Evolutionary conservation across 1,139 yeast genomes (phyloP).

Genomic region (Taphrina wiesneri): DNA sequence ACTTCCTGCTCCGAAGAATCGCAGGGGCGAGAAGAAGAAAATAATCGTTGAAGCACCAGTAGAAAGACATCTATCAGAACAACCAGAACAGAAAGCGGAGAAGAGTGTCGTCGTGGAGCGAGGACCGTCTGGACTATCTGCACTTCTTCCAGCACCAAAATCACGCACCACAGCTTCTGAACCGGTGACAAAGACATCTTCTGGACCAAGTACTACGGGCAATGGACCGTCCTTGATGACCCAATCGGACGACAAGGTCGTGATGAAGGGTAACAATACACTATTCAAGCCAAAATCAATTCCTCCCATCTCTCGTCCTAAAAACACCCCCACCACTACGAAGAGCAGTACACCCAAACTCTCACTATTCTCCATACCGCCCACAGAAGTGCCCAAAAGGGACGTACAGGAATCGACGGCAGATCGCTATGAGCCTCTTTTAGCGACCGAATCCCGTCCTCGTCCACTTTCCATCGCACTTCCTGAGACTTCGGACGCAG

Average conservation of each 20-base stretch:
- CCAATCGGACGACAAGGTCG: neutral
- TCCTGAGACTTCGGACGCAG: neutral
- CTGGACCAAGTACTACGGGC: neutral
- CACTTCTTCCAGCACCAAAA: constrained; percentile 19
- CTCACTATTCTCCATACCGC: constrained; percentile 15
- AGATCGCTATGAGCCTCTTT: neutral
- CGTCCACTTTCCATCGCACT: neutral
- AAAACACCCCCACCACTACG: neutral
- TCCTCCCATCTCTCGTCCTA: neutral
- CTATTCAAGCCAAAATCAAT: constrained; percentile 6
- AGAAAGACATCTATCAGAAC: neutral
- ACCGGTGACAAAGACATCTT: neutral
- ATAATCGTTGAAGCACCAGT: neutral
- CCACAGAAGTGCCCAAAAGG: neutral
- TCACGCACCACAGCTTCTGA: neutral
- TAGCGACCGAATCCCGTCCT: constrained; percentile 25
- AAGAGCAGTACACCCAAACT: neutral
- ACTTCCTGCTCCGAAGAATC: constrained; percentile 6
- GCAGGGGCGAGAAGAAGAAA: constrained; percentile 7
- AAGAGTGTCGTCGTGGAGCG: neutral
- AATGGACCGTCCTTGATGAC: constrained; percentile 10
- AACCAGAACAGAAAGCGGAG: neutral
- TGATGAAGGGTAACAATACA: neutral
- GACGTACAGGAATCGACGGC: neutral
- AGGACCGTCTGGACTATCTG: constrained; percentile 1